Conservation (phyloP, 805 yeast genomes). For the Pichia pseudocactophila region DNA sequence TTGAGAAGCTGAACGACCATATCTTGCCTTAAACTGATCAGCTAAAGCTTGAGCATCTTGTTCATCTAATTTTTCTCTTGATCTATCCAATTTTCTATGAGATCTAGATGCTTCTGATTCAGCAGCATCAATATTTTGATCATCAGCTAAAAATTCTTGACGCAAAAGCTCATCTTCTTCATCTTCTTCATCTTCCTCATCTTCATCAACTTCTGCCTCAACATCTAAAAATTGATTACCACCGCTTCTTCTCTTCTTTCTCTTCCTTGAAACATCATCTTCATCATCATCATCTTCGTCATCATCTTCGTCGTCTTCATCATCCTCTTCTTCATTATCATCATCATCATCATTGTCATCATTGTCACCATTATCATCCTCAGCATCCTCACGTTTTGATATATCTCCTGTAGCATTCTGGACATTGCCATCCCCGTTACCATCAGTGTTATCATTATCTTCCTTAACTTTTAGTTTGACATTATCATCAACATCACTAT, state of each 20-base stretch:
- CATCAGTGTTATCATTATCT: neutral
- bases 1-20: slow-evolving; percentile 75
- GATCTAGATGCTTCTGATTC: slow-evolving; percentile 53
- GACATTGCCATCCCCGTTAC: slow-evolving; percentile 11
- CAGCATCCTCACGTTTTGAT: too few species aligned
- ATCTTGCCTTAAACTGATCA: slow-evolving; percentile 82
- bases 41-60: slow-evolving; percentile 94
- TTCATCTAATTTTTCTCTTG: slow-evolving; percentile 75
- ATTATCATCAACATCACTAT: too few species aligned
- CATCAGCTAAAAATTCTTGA: slow-evolving; percentile 76
- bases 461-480: too few species aligned
- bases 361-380: neutral
- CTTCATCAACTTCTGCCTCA: slow-evolving; percentile 98
- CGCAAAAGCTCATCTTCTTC: slow-evolving; percentile 87
- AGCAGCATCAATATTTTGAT: slow-evolving; percentile 34
- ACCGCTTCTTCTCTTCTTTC: slow-evolving; percentile 37
- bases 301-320: slow-evolving; percentile 33
- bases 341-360: slow-evolving; percentile 9
- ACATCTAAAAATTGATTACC: slow-evolving; percentile 92
- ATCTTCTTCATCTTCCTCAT: slow-evolving; percentile 87
- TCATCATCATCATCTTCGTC: slow-evolving; percentile 51
- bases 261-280: slow-evolving; percentile 43
- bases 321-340: slow-evolving; percentile 23
- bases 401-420: too few species aligned
- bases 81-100: slow-evolving; percentile 83